A percentile compares a stretch with the other conserved stretches of the same genome.
phyloP scores from a whole-genome alignment of 108 stramenopile species.

The Bacterosira constricta region DNA sequence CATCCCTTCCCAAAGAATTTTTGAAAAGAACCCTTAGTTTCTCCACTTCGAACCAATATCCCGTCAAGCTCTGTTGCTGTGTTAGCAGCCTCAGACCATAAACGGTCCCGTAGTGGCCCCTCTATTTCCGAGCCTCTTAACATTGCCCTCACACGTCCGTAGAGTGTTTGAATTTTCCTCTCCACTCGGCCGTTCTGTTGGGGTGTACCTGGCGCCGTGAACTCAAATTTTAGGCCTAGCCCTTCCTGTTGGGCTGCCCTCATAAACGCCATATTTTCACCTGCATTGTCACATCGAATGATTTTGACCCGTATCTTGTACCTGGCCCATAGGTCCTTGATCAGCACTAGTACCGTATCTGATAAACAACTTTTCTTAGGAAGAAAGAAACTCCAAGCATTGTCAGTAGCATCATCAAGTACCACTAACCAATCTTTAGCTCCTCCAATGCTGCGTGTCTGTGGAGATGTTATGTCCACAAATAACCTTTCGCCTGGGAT shows the following conservation, averaged over 20 bases:
- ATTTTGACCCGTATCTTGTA: not conserved
- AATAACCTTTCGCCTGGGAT: constrained; percentile 1
- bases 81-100: constrained; percentile 18
- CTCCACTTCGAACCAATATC: not conserved
- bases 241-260: constrained; percentile 2
- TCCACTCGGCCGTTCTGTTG: constrained; percentile 19
- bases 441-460: not conserved
- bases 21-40: too few species aligned
- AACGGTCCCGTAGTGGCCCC: not conserved
- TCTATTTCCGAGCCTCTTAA: not conserved
- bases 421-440: not conserved
- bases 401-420: not conserved
- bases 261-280: constrained; percentile 9
- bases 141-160: constrained; percentile 2
- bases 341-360: not conserved
- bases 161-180: constrained; percentile 7
- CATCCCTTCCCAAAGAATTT: too few species aligned
- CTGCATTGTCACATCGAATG: constrained; percentile 17
- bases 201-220: constrained; percentile 12
- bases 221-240: constrained; percentile 12
- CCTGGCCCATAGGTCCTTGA: constrained; percentile 1
- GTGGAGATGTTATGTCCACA: constrained; percentile 2
- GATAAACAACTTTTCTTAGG: not conserved
- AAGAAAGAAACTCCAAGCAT: constrained; percentile 12
- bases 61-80: not conserved